These are phyloP conservation scores for Rutstroemia sp. DNA, from an alignment of 2,329 filamentous ascomycete genomes.

Conservation along the genomic window DNA sequence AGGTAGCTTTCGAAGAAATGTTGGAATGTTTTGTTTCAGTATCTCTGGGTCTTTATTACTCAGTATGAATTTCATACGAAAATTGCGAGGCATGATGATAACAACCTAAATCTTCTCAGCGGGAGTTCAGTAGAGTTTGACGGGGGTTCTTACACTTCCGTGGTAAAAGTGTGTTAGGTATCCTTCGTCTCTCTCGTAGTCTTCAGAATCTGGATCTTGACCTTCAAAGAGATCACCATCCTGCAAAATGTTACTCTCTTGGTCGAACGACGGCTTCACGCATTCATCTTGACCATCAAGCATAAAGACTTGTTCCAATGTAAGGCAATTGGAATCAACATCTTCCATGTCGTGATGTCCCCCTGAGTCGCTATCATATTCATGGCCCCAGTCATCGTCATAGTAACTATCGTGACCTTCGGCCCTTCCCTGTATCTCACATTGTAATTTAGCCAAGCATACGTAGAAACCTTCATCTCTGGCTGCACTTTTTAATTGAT, in stretches of 20 bases:
- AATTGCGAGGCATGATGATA: not conserved
- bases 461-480: not conserved
- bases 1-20: not conserved
- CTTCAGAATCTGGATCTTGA: not conserved
- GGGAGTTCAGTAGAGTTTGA: not conserved
- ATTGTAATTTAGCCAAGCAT: not conserved
- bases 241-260: not conserved
- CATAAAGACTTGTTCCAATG: no score
- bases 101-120: not conserved
- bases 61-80: not conserved
- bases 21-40: not conserved
- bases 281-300: no score
- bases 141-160: not conserved
- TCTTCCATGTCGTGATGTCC: not conserved
- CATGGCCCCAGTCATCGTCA: not conserved
- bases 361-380: not conserved
- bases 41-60: not conserved
- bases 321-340: no score
- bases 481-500: not conserved
- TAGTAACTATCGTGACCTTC: not conserved
- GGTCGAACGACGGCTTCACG: no score
- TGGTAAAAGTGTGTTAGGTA: not conserved
- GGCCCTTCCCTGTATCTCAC: not conserved
- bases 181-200: not conserved
- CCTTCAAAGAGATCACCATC: not conserved